Base-by-base conservation (phyloP, 768 basidiomycete species). In the Leccinellum albellum region DNA sequence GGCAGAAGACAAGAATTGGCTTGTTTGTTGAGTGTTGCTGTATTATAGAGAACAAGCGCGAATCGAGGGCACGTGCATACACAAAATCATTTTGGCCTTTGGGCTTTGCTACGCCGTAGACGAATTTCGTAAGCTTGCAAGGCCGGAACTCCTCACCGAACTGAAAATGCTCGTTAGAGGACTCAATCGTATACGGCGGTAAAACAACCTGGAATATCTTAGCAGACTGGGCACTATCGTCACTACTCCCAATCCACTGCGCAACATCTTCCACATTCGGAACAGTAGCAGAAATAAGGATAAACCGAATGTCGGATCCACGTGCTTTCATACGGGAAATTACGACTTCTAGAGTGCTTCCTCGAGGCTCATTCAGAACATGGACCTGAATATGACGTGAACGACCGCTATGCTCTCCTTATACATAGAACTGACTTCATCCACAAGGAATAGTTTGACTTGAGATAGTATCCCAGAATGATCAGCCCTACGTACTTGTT, bases 61-160 rank as follows among this genome's bases (percentile, higher is more conserved):
- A 80, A 67, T 95, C 90, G 13, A 98, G 79, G 5, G 74, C 78
- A 57, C 80, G 82, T 3, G 80, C 78, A 66, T 94, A 94, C 14
- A 79, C 79, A 66, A 92, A 95, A 60, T 93, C 91, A 63, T 94
- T 96, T 52, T 83, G 79, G 48, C 78, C 77, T 60, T 78, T 84
- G 40, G 76, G 70, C 40, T 85, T 82, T 21, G 80, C 77, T 58
- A 90, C 82, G 2, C 88, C 87, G 61, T 91, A 81, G 10, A 97
- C 89, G 63, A 83, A 76, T 51, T 86, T 81, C 3, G 78, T 82
- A 6, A 96, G 78, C 65, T 84, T 85, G 73, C 94, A 95, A 2
- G 96, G 94, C 26, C 96, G 80, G 66, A 85, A 98, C 54, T 91
- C 88, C 66, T 98, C 94, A 10, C 91, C 94, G 60, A 99, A 98